Conservation (phyloP, 129 eudicot species). For the Tagetes patula region DNA sequence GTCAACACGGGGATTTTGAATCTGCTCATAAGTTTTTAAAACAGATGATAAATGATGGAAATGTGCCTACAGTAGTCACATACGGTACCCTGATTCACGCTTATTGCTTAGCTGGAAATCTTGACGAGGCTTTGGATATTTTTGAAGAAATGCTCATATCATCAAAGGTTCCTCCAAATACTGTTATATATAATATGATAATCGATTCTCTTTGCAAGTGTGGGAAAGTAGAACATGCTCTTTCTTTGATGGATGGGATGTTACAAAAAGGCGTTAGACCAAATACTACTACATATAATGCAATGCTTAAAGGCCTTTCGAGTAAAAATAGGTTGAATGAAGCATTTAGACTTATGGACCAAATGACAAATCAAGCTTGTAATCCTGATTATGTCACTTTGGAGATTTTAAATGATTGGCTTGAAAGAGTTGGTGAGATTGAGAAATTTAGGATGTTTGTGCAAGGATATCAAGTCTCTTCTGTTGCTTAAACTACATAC, state of each 20-base stretch:
- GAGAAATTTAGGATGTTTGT: conserved; percentile 56
- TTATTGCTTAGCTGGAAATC: conserved; percentile 52
- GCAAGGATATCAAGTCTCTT: conserved; percentile 49
- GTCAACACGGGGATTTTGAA: conserved; percentile 50
- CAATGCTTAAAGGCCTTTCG: conserved; percentile 69
- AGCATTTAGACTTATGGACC: conserved; percentile 65
- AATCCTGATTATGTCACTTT: conserved; percentile 76
- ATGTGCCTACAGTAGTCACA: conserved; percentile 70
- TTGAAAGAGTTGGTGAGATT: conserved; percentile 59
- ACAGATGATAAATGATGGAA: conserved; percentile 59
- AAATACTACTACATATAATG: conserved; percentile 68
- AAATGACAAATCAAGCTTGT: conserved; percentile 62
- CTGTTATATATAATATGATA: conserved; percentile 68
- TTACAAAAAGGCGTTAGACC: conserved; percentile 55
- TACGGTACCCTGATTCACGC: conserved; percentile 78
- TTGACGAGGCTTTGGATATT: conserved; percentile 63
- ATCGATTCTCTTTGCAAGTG: conserved; percentile 63
- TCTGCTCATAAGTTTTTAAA: conserved; percentile 56
- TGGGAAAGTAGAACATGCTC: conserved; percentile 52
- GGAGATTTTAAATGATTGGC: conserved; percentile 81
- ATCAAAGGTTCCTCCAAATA: conserved; percentile 55
- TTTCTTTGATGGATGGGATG: conserved; percentile 72
- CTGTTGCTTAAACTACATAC: conserved; percentile 27
- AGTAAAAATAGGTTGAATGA: conserved; percentile 53
- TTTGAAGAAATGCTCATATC: conserved; percentile 49